Evolutionary conservation across 352 stramenopile genomes (phyloP).

Genomic region (Phytophthora macrochlamydospora): DNA sequence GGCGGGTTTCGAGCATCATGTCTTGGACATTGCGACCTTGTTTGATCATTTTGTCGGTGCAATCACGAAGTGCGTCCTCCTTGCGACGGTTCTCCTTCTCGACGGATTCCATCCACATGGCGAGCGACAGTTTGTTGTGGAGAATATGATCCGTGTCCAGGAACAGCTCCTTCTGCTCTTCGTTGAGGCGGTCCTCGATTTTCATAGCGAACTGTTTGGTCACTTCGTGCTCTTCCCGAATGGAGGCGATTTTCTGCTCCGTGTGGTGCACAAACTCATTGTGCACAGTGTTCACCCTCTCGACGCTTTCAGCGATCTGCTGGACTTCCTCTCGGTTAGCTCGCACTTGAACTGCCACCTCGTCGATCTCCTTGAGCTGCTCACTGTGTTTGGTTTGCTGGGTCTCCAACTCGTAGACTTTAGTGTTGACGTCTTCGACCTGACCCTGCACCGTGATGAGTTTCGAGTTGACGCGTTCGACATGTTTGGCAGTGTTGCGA

Average conservation of each 20-base stretch:
- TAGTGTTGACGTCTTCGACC: constrained; percentile 68
- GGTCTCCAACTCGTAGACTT: constrained; percentile 70
- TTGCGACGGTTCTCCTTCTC: constrained; percentile 75
- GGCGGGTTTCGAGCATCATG: constrained; percentile 86
- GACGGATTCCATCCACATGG: constrained; percentile 80
- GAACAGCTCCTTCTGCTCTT: constrained; percentile 83
- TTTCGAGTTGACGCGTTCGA: constrained; percentile 81
- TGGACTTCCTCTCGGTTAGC: constrained; percentile 60
- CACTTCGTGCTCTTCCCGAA: constrained; percentile 72
- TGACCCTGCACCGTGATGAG: constrained; percentile 76
- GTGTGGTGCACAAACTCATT: constrained; percentile 60
- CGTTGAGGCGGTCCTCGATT: constrained; percentile 84
- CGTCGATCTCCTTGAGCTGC: constrained; percentile 78
- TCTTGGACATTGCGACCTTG: constrained; percentile 84
- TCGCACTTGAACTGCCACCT: constrained; percentile 53
- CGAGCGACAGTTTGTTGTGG: constrained; percentile 75
- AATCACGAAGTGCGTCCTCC: constrained; percentile 80
- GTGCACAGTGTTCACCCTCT: constrained; percentile 44
- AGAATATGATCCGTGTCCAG: constrained; percentile 82
- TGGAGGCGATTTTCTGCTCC: constrained; percentile 47
- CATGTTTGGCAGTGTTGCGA: constrained; percentile 77
- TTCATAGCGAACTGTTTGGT: constrained; percentile 86
- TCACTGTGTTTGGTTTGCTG: constrained; percentile 63
- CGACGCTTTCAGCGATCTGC: constrained; percentile 51
- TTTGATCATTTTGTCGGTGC: constrained; percentile 81